phyloP scores from a whole-genome alignment of 148 eudicot species.

The Vaccinium macrocarpon region DNA sequence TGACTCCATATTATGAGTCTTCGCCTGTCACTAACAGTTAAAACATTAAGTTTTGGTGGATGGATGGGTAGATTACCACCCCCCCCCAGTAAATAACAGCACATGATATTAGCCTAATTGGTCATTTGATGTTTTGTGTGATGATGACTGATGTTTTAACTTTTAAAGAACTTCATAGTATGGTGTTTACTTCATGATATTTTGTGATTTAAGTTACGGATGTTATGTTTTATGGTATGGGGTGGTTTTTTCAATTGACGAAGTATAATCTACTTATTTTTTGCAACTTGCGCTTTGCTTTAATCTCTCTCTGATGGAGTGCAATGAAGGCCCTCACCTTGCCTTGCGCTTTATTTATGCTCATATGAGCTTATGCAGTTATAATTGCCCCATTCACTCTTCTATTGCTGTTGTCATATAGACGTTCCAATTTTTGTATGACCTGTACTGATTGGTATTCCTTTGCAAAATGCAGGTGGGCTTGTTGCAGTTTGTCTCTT shows the following conservation, averaged over 20 bases:
- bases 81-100: neutral
- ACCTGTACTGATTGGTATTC: neutral
- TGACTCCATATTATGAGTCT: neutral
- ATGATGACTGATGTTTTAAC: neutral
- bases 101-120: neutral
- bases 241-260: no score
- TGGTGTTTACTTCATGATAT: neutral
- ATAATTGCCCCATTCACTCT: neutral
- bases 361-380: neutral
- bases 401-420: neutral
- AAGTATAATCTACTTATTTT: no score
- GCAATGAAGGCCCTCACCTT: no score
- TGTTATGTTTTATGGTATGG: no score
- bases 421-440: neutral
- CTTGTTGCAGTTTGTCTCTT: constrained; percentile 3
- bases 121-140: neutral
- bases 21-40: neutral
- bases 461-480: neutral
- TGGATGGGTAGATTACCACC: neutral
- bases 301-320: no score
- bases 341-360: neutral
- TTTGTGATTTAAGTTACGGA: neutral
- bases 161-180: neutral
- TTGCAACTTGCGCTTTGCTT: no score
- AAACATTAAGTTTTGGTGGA: neutral